phyloP scores from a whole-genome alignment of 2,329 filamentous ascomycete species.

The Phoma sp. region DNA sequence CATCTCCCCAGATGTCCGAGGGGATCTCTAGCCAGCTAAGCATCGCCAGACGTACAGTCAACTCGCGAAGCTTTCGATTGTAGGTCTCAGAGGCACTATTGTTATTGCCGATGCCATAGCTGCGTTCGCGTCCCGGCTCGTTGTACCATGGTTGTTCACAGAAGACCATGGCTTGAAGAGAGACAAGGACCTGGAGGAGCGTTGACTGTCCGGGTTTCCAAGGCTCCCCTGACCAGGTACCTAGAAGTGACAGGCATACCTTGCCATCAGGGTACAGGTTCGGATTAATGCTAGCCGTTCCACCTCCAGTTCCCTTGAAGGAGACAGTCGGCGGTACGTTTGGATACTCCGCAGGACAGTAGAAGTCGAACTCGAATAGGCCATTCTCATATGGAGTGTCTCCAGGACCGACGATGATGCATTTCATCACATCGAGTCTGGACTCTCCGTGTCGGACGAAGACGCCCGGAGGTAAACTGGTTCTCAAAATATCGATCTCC shows the following conservation, averaged over 20 bases:
- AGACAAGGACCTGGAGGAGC: conserved; percentile 60
- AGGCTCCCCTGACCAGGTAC: conserved; percentile 52
- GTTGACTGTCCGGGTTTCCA: conserved; percentile 58
- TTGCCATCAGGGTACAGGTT: conserved; percentile 60
- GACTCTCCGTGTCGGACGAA: conserved; percentile 56
- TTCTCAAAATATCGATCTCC: conserved; percentile 55
- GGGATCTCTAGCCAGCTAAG: conserved; percentile 40
- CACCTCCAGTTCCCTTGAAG: conserved; percentile 56
- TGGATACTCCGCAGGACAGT: conserved; percentile 54
- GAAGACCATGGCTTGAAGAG: conserved; percentile 65
- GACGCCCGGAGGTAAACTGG: conserved; percentile 59
- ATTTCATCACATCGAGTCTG: conserved; percentile 59
- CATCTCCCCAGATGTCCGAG: conserved; percentile 31
- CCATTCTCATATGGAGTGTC: conserved; percentile 62
- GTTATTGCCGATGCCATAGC: background rate
- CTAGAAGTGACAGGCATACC: conserved; percentile 33
- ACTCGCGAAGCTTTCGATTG: conserved; percentile 31
- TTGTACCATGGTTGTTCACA: conserved; percentile 62
- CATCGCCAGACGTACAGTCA: conserved; percentile 43
- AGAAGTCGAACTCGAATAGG: conserved; percentile 63
- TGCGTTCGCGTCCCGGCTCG: conserved; percentile 54
- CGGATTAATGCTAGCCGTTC: conserved; percentile 55
- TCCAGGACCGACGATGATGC: conserved; percentile 57
- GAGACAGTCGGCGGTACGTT: conserved; percentile 49
- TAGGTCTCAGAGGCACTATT: conserved; percentile 29